A percentile compares a stretch with the other conserved stretches of the same genome.
These are phyloP conservation scores for Neurospora sp. DNA, from an alignment of 495 filamentous ascomycete genomes.

Conservation along the genomic window DNA sequence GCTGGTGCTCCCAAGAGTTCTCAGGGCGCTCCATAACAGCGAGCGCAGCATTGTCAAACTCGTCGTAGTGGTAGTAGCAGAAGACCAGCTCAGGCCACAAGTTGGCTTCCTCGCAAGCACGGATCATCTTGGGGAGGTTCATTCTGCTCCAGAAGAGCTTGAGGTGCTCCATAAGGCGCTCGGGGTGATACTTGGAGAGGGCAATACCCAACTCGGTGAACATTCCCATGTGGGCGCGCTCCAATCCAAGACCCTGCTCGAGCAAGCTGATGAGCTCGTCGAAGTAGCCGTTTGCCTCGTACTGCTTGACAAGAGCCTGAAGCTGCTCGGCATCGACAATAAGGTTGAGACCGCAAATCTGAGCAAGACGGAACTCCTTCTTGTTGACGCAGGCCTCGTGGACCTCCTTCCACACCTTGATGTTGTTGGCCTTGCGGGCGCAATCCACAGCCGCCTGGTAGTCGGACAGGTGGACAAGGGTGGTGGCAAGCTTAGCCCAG, in stretches of 20 bases:
- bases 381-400: conserved; percentile 94
- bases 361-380: conserved; percentile 98
- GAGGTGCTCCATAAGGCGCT: conserved; percentile 95
- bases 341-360: conserved; percentile 97
- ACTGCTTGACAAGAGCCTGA: conserved; percentile 86
- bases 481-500: conserved; percentile 98
- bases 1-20: conserved; percentile 98
- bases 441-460: conserved; percentile 98
- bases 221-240: conserved; percentile 77
- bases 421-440: conserved; percentile 97
- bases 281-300: conserved; percentile 95
- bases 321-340: conserved; percentile 98
- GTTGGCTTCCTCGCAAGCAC: conserved; percentile 88
- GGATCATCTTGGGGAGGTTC: conserved; percentile 98
- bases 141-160: conserved; percentile 98
- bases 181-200: conserved; percentile 92
- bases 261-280: conserved; percentile 93
- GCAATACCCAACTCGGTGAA: conserved; percentile 95
- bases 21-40: conserved; percentile 99
- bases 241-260: conserved; percentile 90
- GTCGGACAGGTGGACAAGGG: conserved; percentile 88
- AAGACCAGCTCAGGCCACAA: conserved; percentile 98
- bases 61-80: conserved; percentile 98
- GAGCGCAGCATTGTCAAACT: conserved; percentile 96
- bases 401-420: conserved; percentile 99